Evolutionary conservation across 768 basidiomycete species (phyloP).

Genomic region (Russula sp.): DNA sequence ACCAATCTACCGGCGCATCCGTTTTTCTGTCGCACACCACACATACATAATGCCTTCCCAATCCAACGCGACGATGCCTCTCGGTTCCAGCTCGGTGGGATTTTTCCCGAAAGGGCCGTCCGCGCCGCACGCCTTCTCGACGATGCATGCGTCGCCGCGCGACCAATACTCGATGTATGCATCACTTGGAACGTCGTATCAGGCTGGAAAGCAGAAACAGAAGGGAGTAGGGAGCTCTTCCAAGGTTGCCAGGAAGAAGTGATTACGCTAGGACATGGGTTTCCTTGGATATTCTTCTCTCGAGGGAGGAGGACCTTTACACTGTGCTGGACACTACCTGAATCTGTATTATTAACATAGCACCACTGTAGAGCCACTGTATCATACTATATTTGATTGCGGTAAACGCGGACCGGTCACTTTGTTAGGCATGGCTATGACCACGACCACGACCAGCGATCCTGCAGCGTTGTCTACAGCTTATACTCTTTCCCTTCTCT

Average conservation of each 20-base stretch:
- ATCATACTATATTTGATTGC: not conserved
- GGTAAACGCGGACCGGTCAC: too few relatives aligned
- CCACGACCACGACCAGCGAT: slow-evolving; percentile 25
- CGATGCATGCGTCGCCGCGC: slow-evolving; percentile 33
- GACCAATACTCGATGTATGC: slow-evolving; percentile 32
- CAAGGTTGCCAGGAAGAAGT: slow-evolving; percentile 19
- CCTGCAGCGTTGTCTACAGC: slow-evolving; percentile 36
- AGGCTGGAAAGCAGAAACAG: slow-evolving; percentile 3
- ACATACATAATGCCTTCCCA: slow-evolving; percentile 29
- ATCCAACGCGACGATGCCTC: slow-evolving; percentile 26
- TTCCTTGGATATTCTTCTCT: too few relatives aligned
- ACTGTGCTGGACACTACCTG: not conserved
- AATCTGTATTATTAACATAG: not conserved
- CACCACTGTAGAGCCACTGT: not conserved
- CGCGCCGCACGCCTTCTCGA: slow-evolving; percentile 33
- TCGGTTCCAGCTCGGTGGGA: slow-evolving; percentile 24
- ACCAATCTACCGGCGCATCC: not conserved
- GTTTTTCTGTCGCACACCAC: not conserved
- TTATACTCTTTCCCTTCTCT: slow-evolving; percentile 63
- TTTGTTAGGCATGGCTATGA: too few relatives aligned
- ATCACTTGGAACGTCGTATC: slow-evolving; percentile 23
- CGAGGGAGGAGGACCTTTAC: not conserved
- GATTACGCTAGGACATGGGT: not conserved
- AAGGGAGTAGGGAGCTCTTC: not conserved
- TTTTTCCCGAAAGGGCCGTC: slow-evolving; percentile 34